phyloP scores from a whole-genome alignment of 495 filamentous ascomycete species.

The Aspergillus campestris region DNA sequence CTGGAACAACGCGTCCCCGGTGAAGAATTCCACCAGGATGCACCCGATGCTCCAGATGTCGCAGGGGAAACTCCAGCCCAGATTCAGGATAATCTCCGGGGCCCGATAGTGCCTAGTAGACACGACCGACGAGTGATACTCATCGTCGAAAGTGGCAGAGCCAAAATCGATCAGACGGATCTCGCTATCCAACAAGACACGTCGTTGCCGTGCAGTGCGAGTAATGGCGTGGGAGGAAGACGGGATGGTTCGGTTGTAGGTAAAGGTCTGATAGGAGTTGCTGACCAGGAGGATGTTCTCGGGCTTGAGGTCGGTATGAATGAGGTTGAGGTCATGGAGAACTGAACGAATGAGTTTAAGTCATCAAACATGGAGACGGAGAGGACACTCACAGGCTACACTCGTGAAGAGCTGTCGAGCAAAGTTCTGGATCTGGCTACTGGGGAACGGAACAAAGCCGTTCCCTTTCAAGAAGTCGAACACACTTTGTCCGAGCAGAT shows the following conservation, averaged over 20 bases:
- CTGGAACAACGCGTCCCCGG: conserved; percentile 94
- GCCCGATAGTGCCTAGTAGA: conserved; percentile 94
- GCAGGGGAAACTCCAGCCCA: conserved; percentile 96
- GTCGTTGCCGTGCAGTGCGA: conserved; percentile 75
- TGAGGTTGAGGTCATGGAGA: conserved; percentile 93
- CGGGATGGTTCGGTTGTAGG: conserved; percentile 89
- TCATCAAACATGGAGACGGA: background rate
- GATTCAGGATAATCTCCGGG: conserved; percentile 91
- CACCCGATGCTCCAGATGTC: conserved; percentile 99
- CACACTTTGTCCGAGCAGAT: conserved; percentile 89
- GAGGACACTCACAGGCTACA: conserved; percentile 76
- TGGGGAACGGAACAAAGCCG: conserved; percentile 93
- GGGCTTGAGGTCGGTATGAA: conserved; percentile 96
- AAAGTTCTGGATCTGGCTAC: conserved; percentile 96
- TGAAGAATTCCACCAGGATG: conserved; percentile 98
- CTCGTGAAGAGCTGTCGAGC: conserved; percentile 94
- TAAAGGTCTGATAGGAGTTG: conserved; percentile 89
- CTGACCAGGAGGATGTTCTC: conserved; percentile 95
- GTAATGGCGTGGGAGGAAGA: conserved; percentile 72
- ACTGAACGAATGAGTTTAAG: conserved; percentile 44
- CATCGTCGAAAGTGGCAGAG: conserved; percentile 94
- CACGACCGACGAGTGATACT: conserved; percentile 96
- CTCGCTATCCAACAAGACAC: conserved; percentile 87
- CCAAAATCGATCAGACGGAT: conserved; percentile 98
- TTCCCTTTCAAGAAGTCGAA: conserved; percentile 98